Evolutionary conservation across 2,329 filamentous ascomycete genomes (phyloP).

Genomic region (Colletotrichum orchidophilum): DNA sequence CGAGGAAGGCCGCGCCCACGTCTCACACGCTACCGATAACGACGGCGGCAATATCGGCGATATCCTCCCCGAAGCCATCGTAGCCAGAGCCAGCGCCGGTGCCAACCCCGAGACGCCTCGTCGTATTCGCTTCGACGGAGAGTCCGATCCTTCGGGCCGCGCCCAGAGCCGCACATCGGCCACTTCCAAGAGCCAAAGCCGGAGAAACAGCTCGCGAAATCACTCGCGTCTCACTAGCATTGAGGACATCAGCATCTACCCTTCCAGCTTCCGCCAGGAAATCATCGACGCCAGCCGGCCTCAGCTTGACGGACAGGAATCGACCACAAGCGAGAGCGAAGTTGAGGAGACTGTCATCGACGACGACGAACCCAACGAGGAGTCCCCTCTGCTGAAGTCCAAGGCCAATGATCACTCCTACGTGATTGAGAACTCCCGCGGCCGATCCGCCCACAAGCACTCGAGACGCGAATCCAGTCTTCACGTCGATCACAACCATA

Average conservation of each 20-base stretch:
- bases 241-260: slow-evolving; percentile 84
- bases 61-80: slow-evolving; percentile 68
- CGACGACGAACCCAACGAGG: slow-evolving; percentile 54
- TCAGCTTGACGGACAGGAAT: slow-evolving; percentile 55
- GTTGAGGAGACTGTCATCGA: slow-evolving; percentile 57
- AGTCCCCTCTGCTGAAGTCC: slow-evolving; percentile 57
- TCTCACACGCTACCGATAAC: slow-evolving; percentile 57
- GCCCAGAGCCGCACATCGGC: slow-evolving; percentile 41
- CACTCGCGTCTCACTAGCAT: slow-evolving; percentile 71
- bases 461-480: slow-evolving; percentile 60
- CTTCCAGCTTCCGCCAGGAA: slow-evolving; percentile 88
- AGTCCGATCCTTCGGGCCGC: slow-evolving; percentile 38
- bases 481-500: slow-evolving; percentile 82
- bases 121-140: slow-evolving; percentile 52
- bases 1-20: slow-evolving; percentile 60
- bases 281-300: slow-evolving; percentile 86
- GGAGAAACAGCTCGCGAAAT: slow-evolving; percentile 57
- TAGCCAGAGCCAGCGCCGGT: slow-evolving; percentile 57
- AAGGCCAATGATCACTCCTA: slow-evolving; percentile 40
- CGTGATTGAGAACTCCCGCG: slow-evolving; percentile 33
- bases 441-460: slow-evolving; percentile 37
- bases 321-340: slow-evolving; percentile 59
- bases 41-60: slow-evolving; percentile 68
- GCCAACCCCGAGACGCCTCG: slow-evolving; percentile 46
- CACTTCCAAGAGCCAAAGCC: slow-evolving; percentile 50